Evolutionary conservation across 306 rosid genomes (phyloP), one percentile per base, ranked within the genome.

Genomic region (Lithocarpus polystachyus): DNA sequence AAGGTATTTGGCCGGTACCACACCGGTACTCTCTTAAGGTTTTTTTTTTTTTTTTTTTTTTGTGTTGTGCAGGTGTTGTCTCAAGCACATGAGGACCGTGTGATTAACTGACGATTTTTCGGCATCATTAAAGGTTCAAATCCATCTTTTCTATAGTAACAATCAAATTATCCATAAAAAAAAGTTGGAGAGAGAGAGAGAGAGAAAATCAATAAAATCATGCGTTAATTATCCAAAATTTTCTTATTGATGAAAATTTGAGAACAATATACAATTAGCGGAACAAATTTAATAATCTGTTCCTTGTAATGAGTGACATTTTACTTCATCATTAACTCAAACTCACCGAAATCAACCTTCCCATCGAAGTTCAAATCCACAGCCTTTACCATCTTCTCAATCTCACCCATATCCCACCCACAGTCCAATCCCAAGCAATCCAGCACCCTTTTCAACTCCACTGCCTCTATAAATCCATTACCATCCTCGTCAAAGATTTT

Each of bases 401-500:
- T 85, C 83, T 92, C 80, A 70, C 73, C 84, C 88, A 90, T 89
- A 20, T 88, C 94, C 98, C 98, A 95, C 52, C 97, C 94, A 37
- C 77, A 83, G 48, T 87, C 99, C 90, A 95, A 86, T 12, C 97
- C 98, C 85, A 95, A 82, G 68, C 98, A 92, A 53, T 94, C 88
- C 78, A 94, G 85, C 78, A 94, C 98, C 89, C 95, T 88, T 83
- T 94, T 94, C 89, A 92, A 77, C 91, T 94, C 97, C 87, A 84
- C 80, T 20, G 94, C 96, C 77, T 92, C 97, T 23, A 94, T 90
- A 54, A 88, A 94, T 18, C 98, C 95, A 81, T 94, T 88, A 0
- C 98, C 97, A 87, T 92, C 97, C 76, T 87, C 93, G 56, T 94
- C 98, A 61, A 94, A 94, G 37, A 92, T 94, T 75, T 94, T 88